phyloP scores from a whole-genome alignment of 768 basidiomycete species.

The Suillus bovinus region DNA sequence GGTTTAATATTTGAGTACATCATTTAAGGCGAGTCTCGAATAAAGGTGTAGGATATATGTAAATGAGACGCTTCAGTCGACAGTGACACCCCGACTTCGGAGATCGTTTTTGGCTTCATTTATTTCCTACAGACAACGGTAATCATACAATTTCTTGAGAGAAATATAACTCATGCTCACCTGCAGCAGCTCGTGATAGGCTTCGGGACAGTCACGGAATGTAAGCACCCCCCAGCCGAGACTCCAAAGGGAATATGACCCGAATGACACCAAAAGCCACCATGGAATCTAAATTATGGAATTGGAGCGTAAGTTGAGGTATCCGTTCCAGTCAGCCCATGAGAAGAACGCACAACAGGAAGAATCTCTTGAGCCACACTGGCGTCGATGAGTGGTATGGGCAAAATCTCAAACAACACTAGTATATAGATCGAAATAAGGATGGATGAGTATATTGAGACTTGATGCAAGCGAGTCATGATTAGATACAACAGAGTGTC shows the following conservation, averaged over 20 bases:
- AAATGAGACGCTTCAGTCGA: constrained; percentile 42
- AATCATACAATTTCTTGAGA: neutral
- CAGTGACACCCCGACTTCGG: constrained; percentile 56
- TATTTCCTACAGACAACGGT: constrained; percentile 50
- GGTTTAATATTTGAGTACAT: too few relatives aligned
- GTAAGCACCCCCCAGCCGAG: constrained; percentile 75
- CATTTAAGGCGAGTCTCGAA: neutral
- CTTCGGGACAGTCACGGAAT: constrained; percentile 78
- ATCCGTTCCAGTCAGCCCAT: neutral
- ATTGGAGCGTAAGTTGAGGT: neutral
- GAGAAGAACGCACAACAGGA: constrained; percentile 53
- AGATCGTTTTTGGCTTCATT: constrained; percentile 56
- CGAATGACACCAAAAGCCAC: constrained; percentile 81
- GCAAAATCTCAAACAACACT: constrained; percentile 52
- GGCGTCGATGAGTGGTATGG: constrained; percentile 53
- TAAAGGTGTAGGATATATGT: neutral
- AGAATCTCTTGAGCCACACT: constrained; percentile 48
- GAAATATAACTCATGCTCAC: constrained; percentile 40
- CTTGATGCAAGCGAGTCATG: constrained; percentile 66
- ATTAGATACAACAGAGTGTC: neutral
- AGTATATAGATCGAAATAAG: constrained; percentile 54
- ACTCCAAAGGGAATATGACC: constrained; percentile 76
- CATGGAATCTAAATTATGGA: constrained; percentile 61
- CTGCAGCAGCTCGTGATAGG: constrained; percentile 65
- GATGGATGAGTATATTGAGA: constrained; percentile 45